Evolutionary conservation across 1,284 basidiomycete genomes (phyloP).

Genomic region (Austroboletus niveus): DNA sequence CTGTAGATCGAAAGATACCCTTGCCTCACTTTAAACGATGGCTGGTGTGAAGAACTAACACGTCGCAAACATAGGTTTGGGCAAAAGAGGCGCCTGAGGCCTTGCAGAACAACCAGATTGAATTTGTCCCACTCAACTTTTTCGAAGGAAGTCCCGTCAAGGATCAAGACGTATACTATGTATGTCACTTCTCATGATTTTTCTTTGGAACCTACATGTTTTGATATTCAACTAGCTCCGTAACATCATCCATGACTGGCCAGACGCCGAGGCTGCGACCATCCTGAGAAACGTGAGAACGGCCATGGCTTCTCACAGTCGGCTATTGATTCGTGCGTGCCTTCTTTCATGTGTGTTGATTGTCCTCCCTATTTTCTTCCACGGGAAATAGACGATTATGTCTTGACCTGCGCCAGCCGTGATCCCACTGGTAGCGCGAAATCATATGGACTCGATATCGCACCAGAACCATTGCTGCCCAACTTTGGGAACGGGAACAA

Average conservation of each 20-base stretch:
- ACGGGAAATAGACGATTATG: slow-evolving; percentile 18
- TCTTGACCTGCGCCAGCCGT: slow-evolving; percentile 12
- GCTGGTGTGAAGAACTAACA: slow-evolving; percentile 1
- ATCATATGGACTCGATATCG: slow-evolving; percentile 13
- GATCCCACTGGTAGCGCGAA: slow-evolving; percentile 1
- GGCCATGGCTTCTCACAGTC: slow-evolving; percentile 26
- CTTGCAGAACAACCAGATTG: slow-evolving; percentile 33
- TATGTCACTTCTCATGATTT: slow-evolving; percentile 21
- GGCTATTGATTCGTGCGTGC: slow-evolving; percentile 27
- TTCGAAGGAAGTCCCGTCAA: slow-evolving; percentile 40
- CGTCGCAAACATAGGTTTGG: slow-evolving; percentile 32
- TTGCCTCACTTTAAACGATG: neutral
- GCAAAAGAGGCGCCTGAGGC: slow-evolving; percentile 33
- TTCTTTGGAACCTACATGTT: neutral
- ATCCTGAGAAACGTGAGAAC: slow-evolving; percentile 21
- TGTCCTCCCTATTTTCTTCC: neutral
- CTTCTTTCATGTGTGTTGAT: neutral
- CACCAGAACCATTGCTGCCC: slow-evolving; percentile 29
- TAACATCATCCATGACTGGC: slow-evolving; percentile 28
- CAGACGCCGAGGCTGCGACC: slow-evolving; percentile 18
- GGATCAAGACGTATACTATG: slow-evolving; percentile 46
- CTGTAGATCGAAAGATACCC: neutral
- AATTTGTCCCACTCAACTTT: slow-evolving; percentile 46
- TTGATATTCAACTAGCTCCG: slow-evolving; percentile 17
- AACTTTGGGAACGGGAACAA: slow-evolving; percentile 29